Base-by-base conservation (phyloP, 371 early-diverging fungal genomes). In the Aphelidium insulamus region DNA sequence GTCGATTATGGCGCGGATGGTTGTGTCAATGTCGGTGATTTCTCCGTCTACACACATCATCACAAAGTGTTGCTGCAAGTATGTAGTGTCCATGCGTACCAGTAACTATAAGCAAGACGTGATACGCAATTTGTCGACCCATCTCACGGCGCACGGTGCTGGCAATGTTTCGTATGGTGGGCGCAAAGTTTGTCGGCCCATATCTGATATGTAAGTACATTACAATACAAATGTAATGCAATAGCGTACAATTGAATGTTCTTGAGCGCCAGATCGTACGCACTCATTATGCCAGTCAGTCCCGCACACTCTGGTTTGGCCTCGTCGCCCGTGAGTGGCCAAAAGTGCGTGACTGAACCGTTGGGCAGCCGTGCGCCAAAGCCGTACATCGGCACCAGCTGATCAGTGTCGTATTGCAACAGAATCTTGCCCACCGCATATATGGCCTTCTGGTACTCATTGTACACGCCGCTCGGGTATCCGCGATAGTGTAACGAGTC, bases 151-250 rank as follows among this genome's bases (percentile, higher is more conserved):
- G 44, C 34, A 5, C 49, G 42, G n/a, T 46, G 32, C 23, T 51
- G 33, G 34, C 42, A 31, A 33, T 43, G 43, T 28, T 46, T 50
- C 25, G 46, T 40, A 11, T 41, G 30, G 54, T 51, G 2, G 66
- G 64, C 5, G 57, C 38, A 43, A 62, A 66, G 36, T 63, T 62
- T 15, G 66, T 66, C 2, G 66, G 66, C 3, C 66, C 66, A 33
- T n/a, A n/a, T n/a, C n/a, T n/a, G n/a, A n/a, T n/a, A n/a, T n/a
- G n/a, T n/a, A n/a, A n/a, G n/a, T n/a, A n/a, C n/a, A n/a, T n/a
- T n/a, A n/a, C n/a, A n/a, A n/a, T n/a, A n/a, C n/a, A n/a, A n/a
- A n/a, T n/a, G n/a, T n/a, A n/a, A n/a, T n/a, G n/a, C n/a, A n/a
- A n/a, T n/a, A n/a, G n/a, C n/a, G n/a, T 41, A 60, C 6, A 66